phyloP scores from a whole-genome alignment of 208 protist species.

The Leptomonas pyrrhocoris region DNA sequence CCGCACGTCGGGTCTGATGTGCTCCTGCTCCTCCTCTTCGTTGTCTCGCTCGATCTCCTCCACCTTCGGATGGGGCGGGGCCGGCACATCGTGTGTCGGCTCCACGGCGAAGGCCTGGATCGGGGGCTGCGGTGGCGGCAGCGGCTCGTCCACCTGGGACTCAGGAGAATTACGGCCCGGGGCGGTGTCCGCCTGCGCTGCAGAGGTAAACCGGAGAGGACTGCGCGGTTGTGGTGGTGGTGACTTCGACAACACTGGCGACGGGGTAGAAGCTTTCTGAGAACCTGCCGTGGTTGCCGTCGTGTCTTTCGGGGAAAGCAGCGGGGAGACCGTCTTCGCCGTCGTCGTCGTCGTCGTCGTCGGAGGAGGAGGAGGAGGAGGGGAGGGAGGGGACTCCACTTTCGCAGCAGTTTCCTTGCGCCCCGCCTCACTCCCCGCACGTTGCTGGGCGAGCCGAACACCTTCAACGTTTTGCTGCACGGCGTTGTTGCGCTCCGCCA shows the following conservation, averaged over 20 bases:
- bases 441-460: slow-evolving; percentile 23
- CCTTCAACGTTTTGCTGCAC: slow-evolving; percentile 40
- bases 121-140: slow-evolving; percentile 11
- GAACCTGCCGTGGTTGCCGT: too few species aligned
- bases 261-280: too few species aligned
- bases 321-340: too few species aligned
- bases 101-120: slow-evolving; percentile 7
- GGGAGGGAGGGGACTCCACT: not conserved
- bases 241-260: not conserved
- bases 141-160: slow-evolving; percentile 1
- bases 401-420: not conserved
- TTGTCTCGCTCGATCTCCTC: slow-evolving; percentile 21
- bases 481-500: slow-evolving; percentile 62
- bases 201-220: not conserved
- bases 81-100: not conserved
- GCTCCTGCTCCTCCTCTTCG: not conserved
- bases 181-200: not conserved
- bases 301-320: too few species aligned
- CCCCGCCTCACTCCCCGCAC: not conserved
- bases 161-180: not conserved
- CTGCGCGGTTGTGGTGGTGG: not conserved
- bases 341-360: too few species aligned
- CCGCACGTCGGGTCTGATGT: not conserved
- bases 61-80: not conserved
- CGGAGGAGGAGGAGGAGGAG: too few species aligned